Conservation (phyloP, 2,329 filamentous ascomycete species). For the Colletotrichum sp. region DNA sequence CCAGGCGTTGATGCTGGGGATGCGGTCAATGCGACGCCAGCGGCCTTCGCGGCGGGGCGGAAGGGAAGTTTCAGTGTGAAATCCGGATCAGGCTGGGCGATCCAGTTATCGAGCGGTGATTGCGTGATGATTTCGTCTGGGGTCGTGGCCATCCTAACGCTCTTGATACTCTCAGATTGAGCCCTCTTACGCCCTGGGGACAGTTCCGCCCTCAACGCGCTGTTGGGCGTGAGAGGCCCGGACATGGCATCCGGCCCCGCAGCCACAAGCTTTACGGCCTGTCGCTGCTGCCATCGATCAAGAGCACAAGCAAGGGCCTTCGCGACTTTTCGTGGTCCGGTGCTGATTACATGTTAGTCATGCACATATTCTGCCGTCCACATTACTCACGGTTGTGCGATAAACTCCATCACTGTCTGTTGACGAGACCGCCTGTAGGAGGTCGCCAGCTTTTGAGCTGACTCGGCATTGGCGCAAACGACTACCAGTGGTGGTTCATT, state of each 20-base stretch:
- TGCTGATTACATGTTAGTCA: not conserved
- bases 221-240: not conserved
- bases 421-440: slow-evolving; percentile 3
- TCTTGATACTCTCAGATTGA: slow-evolving; percentile 12
- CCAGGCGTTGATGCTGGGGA: not conserved
- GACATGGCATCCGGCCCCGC: not conserved
- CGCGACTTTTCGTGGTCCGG: slow-evolving; percentile 24
- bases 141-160: not conserved
- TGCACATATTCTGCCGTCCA: not conserved
- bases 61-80: slow-evolving; percentile 17
- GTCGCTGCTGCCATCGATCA: slow-evolving; percentile 17
- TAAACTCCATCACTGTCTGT: slow-evolving; percentile 22
- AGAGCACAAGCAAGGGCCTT: slow-evolving; percentile 20
- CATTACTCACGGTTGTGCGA: slow-evolving; percentile 25
- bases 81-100: not conserved
- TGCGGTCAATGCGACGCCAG: not conserved
- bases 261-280: not conserved
- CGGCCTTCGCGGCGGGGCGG: not conserved
- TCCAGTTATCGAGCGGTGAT: not conserved
- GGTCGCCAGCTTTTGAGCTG: slow-evolving; percentile 18
- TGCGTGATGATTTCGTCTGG: not conserved
- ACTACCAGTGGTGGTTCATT: slow-evolving; percentile 20
- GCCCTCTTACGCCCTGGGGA: not conserved
- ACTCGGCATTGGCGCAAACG: slow-evolving; percentile 23
- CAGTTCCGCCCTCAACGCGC: not conserved